Conservation (phyloP, 202 grass and related monocot genomes). For the Brachypodium distachyon region DNA sequence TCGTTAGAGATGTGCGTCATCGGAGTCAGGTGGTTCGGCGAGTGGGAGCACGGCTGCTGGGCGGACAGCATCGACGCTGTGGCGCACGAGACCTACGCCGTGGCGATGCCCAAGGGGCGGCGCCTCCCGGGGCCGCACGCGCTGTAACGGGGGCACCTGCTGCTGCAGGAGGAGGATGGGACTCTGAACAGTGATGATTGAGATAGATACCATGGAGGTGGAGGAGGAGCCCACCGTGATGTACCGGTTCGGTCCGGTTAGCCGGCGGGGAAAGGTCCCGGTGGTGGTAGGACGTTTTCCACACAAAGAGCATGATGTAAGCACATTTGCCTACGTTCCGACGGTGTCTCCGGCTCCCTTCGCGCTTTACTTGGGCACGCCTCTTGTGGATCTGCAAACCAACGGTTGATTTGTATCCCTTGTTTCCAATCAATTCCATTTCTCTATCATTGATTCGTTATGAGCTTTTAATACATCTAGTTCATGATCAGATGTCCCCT, state of each 20-base stretch:
- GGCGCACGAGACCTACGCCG: background rate
- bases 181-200: background rate
- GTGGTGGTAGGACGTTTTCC: background rate
- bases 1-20: background rate
- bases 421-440: background rate
- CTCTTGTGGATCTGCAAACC: no score
- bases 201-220: background rate
- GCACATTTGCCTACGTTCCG: background rate
- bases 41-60: background rate
- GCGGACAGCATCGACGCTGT: background rate
- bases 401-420: no score
- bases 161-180: background rate
- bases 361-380: background rate
- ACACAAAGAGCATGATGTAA: background rate
- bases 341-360: background rate
- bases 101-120: background rate
- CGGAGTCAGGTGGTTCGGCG: background rate
- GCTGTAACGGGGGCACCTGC: background rate
- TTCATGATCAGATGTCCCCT: background rate
- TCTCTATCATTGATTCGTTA: no score
- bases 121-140: background rate
- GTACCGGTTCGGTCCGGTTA: background rate
- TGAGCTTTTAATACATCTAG: no score
- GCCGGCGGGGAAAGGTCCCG: background rate
- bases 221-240: background rate